Conservation (phyloP, 1,284 basidiomycete species). For the Peniophora sp. region DNA sequence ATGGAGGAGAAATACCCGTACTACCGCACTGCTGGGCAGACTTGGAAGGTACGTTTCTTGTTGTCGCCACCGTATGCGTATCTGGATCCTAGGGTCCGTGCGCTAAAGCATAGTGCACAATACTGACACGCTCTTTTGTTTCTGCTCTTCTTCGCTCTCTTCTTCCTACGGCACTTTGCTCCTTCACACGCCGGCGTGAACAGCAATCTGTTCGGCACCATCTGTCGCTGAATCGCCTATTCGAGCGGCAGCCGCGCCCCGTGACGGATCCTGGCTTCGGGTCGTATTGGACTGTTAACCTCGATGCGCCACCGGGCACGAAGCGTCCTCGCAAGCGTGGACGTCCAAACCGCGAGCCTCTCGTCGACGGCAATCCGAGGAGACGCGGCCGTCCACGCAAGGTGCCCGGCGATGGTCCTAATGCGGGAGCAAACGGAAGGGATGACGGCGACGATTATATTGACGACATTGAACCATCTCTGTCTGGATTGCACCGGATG, state of each 20-base stretch:
- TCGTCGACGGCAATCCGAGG: constrained; percentile 17
- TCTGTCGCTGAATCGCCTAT: constrained; percentile 68
- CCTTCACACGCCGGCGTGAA: constrained; percentile 7
- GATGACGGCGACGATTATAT: constrained; percentile 16
- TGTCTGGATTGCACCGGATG: neutral
- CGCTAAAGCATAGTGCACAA: too few relatives aligned
- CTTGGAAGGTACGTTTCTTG: constrained; percentile 62
- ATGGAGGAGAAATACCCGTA: constrained; percentile 79
- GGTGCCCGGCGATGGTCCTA: constrained; percentile 5
- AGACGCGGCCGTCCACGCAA: constrained; percentile 46
- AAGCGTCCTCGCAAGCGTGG: constrained; percentile 75
- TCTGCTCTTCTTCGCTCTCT: constrained; percentile 7
- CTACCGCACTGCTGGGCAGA: constrained; percentile 67
- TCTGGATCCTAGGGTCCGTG: too few relatives aligned
- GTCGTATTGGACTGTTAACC: constrained; percentile 79
- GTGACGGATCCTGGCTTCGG: constrained; percentile 77
- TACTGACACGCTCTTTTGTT: too few relatives aligned
- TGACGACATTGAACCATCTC: constrained; percentile 10
- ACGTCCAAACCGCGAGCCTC: constrained; percentile 42
- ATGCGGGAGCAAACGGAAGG: constrained; percentile 1
- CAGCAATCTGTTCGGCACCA: constrained; percentile 82
- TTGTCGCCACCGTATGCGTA: neutral
- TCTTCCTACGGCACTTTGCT: constrained; percentile 6
- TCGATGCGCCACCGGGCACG: constrained; percentile 70
- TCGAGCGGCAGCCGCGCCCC: constrained; percentile 70